Conservation (phyloP, 768 basidiomycete species). For the Lyophyllum decastes region DNA sequence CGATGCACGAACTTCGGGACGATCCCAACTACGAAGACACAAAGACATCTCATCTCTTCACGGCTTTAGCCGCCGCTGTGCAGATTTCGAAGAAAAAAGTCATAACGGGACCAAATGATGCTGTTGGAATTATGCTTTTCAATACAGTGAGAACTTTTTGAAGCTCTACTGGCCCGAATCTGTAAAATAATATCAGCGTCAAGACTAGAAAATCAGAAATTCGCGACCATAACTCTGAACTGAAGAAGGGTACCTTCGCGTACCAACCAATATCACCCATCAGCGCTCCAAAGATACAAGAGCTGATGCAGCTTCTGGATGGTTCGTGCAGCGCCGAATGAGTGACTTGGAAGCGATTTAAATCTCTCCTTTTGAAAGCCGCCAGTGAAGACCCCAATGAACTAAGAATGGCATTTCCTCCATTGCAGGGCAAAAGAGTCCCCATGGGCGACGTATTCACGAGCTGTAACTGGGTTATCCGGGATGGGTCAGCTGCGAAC, state of each 20-base stretch:
- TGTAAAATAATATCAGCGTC: conserved; percentile 1
- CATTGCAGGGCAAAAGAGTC: conserved; percentile 54
- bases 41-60: conserved; percentile 75
- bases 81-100: conserved; percentile 91
- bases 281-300: conserved; percentile 79
- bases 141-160: conserved; percentile 70
- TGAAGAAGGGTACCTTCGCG: conserved; percentile 69
- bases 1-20: conserved; percentile 78
- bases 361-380: conserved; percentile 40
- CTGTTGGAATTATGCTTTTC: conserved; percentile 88
- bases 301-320: conserved; percentile 76
- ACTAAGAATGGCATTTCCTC: conserved; percentile 65
- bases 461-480: conserved; percentile 86
- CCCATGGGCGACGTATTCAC: conserved; percentile 91
- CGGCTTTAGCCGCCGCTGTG: conserved; percentile 81
- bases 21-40: conserved; percentile 65
- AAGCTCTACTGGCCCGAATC: not conserved
- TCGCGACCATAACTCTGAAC: conserved; percentile 43
- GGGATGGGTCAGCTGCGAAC: conserved; percentile 67
- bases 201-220: conserved; percentile 44
- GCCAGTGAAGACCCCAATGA: conserved; percentile 63
- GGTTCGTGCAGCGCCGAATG: conserved; percentile 42
- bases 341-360: not conserved
- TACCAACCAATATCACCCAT: conserved; percentile 79
- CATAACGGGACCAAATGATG: conserved; percentile 83